Percentiles rank a stretch among this genome's conserved stretches.
Evolutionary conservation across 2,329 filamentous ascomycete species (phyloP).

Genomic region (Cladosporium sp.): DNA sequence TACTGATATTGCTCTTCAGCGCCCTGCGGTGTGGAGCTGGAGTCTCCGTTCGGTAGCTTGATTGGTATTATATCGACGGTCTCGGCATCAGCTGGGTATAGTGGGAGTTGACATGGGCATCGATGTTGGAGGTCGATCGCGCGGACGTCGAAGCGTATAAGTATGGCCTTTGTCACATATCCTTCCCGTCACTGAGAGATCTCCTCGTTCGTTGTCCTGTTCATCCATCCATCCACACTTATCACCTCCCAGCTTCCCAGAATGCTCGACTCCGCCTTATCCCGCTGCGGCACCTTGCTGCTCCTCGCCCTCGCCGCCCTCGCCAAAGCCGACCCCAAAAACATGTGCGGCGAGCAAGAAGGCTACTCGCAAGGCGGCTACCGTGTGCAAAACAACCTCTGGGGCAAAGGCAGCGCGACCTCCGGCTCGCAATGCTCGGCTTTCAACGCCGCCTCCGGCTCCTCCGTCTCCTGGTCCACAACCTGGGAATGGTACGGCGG

Average conservation of each 20-base stretch:
- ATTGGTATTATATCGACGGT: not conserved
- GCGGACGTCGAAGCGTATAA: not conserved
- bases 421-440: slow-evolving; percentile 52
- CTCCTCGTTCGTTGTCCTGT: not conserved
- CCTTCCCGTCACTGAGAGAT: not conserved
- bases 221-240: not conserved
- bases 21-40: not conserved
- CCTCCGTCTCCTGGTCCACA: slow-evolving; percentile 49
- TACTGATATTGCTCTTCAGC: not conserved
- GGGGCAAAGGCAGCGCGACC: slow-evolving; percentile 44
- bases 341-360: slow-evolving; percentile 36
- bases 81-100: not conserved
- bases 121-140: not conserved
- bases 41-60: not conserved
- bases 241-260: not conserved
- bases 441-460: slow-evolving; percentile 42
- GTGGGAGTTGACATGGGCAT: not conserved
- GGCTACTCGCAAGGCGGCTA: slow-evolving; percentile 35
- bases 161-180: not conserved
- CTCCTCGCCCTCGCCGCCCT: not conserved
- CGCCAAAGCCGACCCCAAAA: not conserved
- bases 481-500: slow-evolving; percentile 38
- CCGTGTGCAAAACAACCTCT: slow-evolving; percentile 47
- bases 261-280: not conserved
- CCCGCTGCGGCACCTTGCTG: not conserved